Base-by-base conservation (phyloP, 1,139 yeast genomes). In the Taiozyma sp. region DNA sequence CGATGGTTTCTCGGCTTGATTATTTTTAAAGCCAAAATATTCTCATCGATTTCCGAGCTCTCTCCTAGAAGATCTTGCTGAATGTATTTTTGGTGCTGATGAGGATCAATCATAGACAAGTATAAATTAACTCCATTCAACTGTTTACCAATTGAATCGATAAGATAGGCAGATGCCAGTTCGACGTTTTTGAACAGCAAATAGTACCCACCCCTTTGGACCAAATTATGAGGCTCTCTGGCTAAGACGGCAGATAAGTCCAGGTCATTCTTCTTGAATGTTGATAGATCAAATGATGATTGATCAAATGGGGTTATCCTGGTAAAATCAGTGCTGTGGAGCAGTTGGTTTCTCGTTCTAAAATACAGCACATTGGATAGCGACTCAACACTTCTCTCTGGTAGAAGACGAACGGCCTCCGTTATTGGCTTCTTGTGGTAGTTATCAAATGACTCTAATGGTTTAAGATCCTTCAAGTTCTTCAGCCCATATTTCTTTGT, bases 61-160 rank as follows among this genome's bases (percentile, higher is more conserved):
- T 50, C 66, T 14, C 58, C 61, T 13, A 71, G 56, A 23, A 62
- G 45, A 10, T 65, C 60, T 9, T 64, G 57, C 13, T 54, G 51
- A 14, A 69, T 57, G 4, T 28, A 45, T 2, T 68, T 65, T 12
- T 57, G 51, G 39, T 65, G 61, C 5, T 58, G 51, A 9, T 52
- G 44, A 13, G 64, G 62, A 28, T 67, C 61, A 4, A 73, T 74
- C 68, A 81, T 82, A 48, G 72, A 65, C 34, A 81, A 66, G 24
- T 72, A 66, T 29, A 81, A 59, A 24, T 70, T 71, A 43, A 75
- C 60, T 1, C 89, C 89, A 57, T 83, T 79, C 40, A 83, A 61
- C 49, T 72, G 70, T 48, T 76, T 73, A 6, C 75, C 73, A 6
- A 64, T 54, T 0, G 85, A 79, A 59, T 81, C 86, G 19, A 71